Base-by-base conservation (phyloP, 192 early-diverging fungal species). In the Coemansia asiatica region DNA sequence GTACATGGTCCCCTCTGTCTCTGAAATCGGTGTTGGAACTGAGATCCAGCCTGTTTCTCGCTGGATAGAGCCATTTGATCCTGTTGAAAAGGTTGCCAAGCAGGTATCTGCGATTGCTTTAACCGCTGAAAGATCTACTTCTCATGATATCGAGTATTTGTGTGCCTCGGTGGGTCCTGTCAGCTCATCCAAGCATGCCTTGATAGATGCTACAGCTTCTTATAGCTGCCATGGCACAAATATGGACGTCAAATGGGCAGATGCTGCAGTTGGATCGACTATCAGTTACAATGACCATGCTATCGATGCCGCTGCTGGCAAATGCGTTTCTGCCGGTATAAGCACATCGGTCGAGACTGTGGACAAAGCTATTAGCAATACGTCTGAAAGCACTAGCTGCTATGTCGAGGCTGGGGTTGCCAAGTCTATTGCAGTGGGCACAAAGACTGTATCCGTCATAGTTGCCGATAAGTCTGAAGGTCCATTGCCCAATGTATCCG, bases 51-150 rank as follows among this genome's bases (percentile, higher is more conserved):
- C 66, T 15, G 50, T 63, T 6, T 63, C 64, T 9, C 62, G 72
- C n/a, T 71, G 66, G 68, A 67, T 70, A 16, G 72, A 80, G 51
- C 75, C 75, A 2, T 66, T 68, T 63, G 75, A 78, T 27, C 75
- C 70, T 0, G 75, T 78, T 18, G 29, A 31, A 2, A 72, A 68
- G 69, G 27, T 6, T 0, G 59, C 62, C 47, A 49, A 58, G 36
- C 44, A 29, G 0, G 55, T 72, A 13, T 29, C 33, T 15, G 70
- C 67, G 1, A 38, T 51, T 10, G 67, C 33, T 2, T 23, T 15
- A 6, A 66, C 61, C 8, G 47, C 60, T 3, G 60, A 72, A 15
- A 19, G 36, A 4, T 50, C 66, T 15, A 69, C 70, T 2, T 66
- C 55, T 9, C 62, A 63, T 16, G 70, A 58, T 15, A 38, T 72